Evolutionary conservation across 129 eudicot species (phyloP).

Genomic region (Kitagawia praeruptora): DNA sequence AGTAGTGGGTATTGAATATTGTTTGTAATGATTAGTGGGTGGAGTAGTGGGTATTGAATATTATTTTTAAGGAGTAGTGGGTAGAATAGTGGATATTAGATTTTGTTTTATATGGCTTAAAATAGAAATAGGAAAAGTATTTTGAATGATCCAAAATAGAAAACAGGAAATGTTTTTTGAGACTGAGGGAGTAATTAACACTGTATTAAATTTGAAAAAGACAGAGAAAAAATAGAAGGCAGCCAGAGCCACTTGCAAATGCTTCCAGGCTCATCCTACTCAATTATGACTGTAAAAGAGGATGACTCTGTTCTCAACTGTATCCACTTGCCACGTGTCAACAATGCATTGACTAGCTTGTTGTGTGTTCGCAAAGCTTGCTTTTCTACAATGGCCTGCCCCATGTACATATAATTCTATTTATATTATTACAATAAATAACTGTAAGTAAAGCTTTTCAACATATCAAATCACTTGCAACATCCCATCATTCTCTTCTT

Average conservation of each 20-base stretch:
- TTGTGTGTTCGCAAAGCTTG: conserved; percentile 10
- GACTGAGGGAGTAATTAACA: not conserved
- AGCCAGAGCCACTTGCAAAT: conserved; percentile 1
- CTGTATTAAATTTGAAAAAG: not conserved
- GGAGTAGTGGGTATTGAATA: too few relatives aligned
- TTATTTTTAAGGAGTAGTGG: too few relatives aligned
- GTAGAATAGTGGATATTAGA: too few relatives aligned
- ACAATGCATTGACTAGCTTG: not conserved
- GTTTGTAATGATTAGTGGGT: too few relatives aligned
- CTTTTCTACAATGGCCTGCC: conserved; percentile 7
- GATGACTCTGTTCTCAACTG: not conserved
- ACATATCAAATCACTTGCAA: conserved; percentile 2
- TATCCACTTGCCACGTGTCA: conserved; percentile 4
- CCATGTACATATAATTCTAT: not conserved
- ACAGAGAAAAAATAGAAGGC: not conserved
- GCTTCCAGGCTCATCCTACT: conserved; percentile 3
- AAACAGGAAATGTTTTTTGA: too few relatives aligned
- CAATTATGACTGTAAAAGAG: conserved; percentile 3
- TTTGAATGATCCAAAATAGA: too few relatives aligned
- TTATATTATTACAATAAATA: not conserved
- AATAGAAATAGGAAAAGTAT: too few relatives aligned
- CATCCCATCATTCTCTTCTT: not conserved
- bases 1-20: too few relatives aligned
- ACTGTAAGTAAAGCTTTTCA: not conserved
- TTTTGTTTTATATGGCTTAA: too few relatives aligned